These are phyloP conservation scores for Penicillium sclerotiorum DNA, from an alignment of 2,329 filamentous ascomycete genomes.

Conservation along the genomic window DNA sequence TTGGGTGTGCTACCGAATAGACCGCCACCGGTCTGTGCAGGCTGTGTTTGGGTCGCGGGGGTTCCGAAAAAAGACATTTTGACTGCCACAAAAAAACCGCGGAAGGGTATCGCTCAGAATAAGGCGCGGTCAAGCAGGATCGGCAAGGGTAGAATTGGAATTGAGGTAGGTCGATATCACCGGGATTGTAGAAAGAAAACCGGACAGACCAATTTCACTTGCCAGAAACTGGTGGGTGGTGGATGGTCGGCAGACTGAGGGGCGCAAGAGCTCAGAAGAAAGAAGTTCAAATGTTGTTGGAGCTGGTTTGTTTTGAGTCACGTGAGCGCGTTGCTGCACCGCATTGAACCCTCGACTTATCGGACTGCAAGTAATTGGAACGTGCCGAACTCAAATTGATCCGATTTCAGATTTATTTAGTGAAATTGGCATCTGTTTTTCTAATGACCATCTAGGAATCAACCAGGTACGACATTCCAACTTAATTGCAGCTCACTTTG, in stretches of 20 bases:
- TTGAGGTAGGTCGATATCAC: background rate
- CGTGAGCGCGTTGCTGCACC: slow-evolving; percentile 16
- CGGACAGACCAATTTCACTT: slow-evolving; percentile 9
- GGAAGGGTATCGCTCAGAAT: slow-evolving; percentile 14
- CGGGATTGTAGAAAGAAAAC: background rate
- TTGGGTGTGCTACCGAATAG: slow-evolving; percentile 36
- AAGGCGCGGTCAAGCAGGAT: slow-evolving; percentile 14
- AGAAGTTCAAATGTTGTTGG: slow-evolving; percentile 21
- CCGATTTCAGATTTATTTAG: too few species aligned
- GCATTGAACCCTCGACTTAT: too few species aligned
- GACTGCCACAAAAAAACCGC: slow-evolving; percentile 12
- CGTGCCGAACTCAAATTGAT: too few species aligned
- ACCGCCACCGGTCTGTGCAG: slow-evolving; percentile 23
- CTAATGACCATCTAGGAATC: too few species aligned
- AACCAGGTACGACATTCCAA: too few species aligned
- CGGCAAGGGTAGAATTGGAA: background rate
- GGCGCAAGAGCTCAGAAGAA: slow-evolving; percentile 23
- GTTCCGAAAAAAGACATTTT: slow-evolving; percentile 45
- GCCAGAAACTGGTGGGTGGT: slow-evolving; percentile 3
- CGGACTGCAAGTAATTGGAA: too few species aligned
- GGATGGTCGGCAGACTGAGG: slow-evolving; percentile 17
- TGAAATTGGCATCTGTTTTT: too few species aligned
- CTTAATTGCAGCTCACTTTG: too few species aligned
- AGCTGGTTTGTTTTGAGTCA: slow-evolving; percentile 29
- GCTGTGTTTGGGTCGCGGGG: slow-evolving; percentile 24